Evolutionary conservation across 768 basidiomycete species (phyloP).

Genomic region (Leucosporidium creatinivorum): DNA sequence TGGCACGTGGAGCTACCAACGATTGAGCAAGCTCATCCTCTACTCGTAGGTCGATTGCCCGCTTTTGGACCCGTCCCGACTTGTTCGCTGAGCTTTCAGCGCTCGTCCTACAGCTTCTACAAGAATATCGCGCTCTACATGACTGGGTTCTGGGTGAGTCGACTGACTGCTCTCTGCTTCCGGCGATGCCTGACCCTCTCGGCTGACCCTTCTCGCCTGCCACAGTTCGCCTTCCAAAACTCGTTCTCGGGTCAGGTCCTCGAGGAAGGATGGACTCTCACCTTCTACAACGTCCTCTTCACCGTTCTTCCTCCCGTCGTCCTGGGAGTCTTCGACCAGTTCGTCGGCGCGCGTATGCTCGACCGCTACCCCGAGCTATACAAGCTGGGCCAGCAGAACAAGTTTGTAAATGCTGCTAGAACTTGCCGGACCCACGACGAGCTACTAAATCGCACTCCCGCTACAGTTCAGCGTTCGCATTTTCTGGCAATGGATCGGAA

Average conservation of each 20-base stretch:
- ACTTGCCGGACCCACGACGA: neutral
- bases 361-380: slow-evolving; percentile 97
- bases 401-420: slow-evolving; percentile 51
- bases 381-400: slow-evolving; percentile 84
- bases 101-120: slow-evolving; percentile 52
- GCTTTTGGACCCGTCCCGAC: neutral
- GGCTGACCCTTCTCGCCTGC: neutral
- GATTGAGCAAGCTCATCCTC: slow-evolving; percentile 87
- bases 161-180: too few species aligned
- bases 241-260: slow-evolving; percentile 98
- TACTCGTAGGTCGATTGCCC: slow-evolving; percentile 53
- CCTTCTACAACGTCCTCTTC: slow-evolving; percentile 78
- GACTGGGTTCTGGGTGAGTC: slow-evolving; percentile 91
- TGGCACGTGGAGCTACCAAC: slow-evolving; percentile 96
- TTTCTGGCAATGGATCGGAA: slow-evolving; percentile 86
- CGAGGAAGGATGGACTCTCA: slow-evolving; percentile 97
- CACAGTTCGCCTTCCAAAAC: slow-evolving; percentile 94
- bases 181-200: neutral
- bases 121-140: slow-evolving; percentile 98
- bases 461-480: slow-evolving; percentile 65
- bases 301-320: slow-evolving; percentile 93
- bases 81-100: neutral
- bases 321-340: slow-evolving; percentile 96
- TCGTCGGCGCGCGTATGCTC: slow-evolving; percentile 90
- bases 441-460: neutral